Evolutionary conservation across 768 basidiomycete genomes (phyloP), one percentile per base, ranked within the genome.

Genomic region (Kwoniella sp.): DNA sequence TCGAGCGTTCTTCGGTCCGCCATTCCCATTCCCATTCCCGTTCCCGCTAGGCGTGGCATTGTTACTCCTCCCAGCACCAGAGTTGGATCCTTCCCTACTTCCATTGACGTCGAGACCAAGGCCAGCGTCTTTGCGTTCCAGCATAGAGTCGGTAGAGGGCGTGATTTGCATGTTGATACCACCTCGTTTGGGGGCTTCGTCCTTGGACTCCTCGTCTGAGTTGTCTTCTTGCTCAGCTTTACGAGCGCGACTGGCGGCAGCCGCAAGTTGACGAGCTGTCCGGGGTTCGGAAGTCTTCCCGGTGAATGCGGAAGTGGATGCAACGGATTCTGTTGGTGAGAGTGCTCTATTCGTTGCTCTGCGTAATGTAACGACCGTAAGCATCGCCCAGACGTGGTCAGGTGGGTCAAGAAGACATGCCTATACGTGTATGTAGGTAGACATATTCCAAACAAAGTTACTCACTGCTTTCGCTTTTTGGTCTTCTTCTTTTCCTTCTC

Each of bases 221-320:
- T 66, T 67, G 27, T 71, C 71, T n/a, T 76, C 61, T 27, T 67
- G 57, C 33, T 73, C 68, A 22, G 53, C 66, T 37, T 67, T 68
- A 22, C 61, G 58, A 7, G 58, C 60, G 55, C 68, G 62, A 62
- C 60, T 69, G 6, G 68, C 71, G 0, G 75, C 76, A 24, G 76
- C 76, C 10, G 76, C 76, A 8, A 72, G 53, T 55, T 77, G 76
- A 36, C 76, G 68, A 9, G 73, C 76, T 17, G 76, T 77, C 15
- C 68, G 71, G 10, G 68, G 70, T 54, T 74, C 68, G 21, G 59
- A 29, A 15, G 68, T 58, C 55, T 70, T 71, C 22, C 60, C 55
- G 8, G 60, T 68, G 61, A 72, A 73, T 30, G 68, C 70, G 26
- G 70, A 73, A 5, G 72, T 60, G 15, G 76, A 77, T 2, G 65